Percentiles rank a stretch among this genome's conserved stretches.
These are phyloP conservation scores for Euphrasia confusa DNA, from an alignment of 257 asterid genomes.

Conservation along the genomic window DNA sequence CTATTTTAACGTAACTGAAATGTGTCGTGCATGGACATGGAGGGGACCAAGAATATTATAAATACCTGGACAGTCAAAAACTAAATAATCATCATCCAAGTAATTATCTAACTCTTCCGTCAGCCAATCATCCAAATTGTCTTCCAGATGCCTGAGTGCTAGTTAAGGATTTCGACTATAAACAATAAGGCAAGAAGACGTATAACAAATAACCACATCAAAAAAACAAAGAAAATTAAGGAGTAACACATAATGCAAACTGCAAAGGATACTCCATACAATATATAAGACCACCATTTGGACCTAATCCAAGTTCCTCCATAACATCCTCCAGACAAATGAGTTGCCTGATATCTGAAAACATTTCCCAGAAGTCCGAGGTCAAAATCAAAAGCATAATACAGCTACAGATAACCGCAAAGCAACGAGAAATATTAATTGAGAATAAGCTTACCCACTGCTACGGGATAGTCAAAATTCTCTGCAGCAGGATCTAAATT, in stretches of 20 bases:
- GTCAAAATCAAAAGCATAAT: slow-evolving; percentile 13
- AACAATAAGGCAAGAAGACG: not conserved
- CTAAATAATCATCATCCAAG: slow-evolving; percentile 85
- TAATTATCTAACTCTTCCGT: slow-evolving; percentile 88
- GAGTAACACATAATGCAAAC: slow-evolving; percentile 14
- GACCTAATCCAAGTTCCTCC: slow-evolving; percentile 93
- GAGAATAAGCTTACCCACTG: slow-evolving; percentile 59
- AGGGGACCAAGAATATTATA: slow-evolving; percentile 5
- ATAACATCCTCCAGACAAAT: slow-evolving; percentile 86
- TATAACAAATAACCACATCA: not conserved
- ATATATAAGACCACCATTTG: slow-evolving; percentile 92
- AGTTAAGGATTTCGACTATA: slow-evolving; percentile 47
- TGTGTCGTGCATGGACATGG: not conserved
- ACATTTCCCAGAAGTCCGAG: slow-evolving; percentile 13
- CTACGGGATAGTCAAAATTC: slow-evolving; percentile 90
- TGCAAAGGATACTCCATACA: slow-evolving; percentile 97
- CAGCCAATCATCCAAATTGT: slow-evolving; percentile 89
- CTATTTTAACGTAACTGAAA: not conserved
- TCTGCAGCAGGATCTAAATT: slow-evolving; percentile 98
- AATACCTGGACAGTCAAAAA: slow-evolving; percentile 97
- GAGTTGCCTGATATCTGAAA: slow-evolving; percentile 82
- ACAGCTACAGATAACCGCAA: not conserved
- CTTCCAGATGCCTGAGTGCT: slow-evolving; percentile 75
- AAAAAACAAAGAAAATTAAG: slow-evolving; percentile 12
- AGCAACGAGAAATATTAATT: slow-evolving; percentile 4